Percentiles rank a stretch among this genome's conserved stretches.
Evolutionary conservation across 1,284 basidiomycete species (phyloP).

Genomic region (Cryptococcus sp.): DNA sequence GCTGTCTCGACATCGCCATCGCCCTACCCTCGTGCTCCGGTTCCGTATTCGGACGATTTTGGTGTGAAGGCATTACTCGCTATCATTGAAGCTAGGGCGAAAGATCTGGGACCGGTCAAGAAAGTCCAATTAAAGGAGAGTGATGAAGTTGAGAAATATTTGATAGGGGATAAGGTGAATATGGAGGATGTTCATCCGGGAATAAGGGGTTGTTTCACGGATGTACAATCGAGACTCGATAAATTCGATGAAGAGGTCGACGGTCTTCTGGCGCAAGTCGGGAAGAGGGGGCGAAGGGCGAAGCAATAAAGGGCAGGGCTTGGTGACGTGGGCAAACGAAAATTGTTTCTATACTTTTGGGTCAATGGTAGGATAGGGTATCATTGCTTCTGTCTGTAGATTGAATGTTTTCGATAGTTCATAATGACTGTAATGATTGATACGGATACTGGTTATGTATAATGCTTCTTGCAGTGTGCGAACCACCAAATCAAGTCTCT

Average conservation of each 20-base stretch:
- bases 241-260: conserved; percentile 69
- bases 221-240: conserved; percentile 66
- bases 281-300: neutral
- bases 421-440: too few species aligned
- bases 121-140: conserved; percentile 63
- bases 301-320: too few species aligned
- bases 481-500: too few species aligned
- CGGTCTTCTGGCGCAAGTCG: conserved; percentile 54
- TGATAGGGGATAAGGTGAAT: conserved; percentile 61
- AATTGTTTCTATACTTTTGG: too few species aligned
- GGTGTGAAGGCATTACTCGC: conserved; percentile 76
- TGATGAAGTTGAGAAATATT: conserved; percentile 64
- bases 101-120: conserved; percentile 29
- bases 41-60: conserved; percentile 73
- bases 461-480: too few species aligned
- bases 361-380: too few species aligned
- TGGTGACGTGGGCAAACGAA: too few species aligned
- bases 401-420: too few species aligned
- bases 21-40: conserved; percentile 37
- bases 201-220: conserved; percentile 65
- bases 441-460: too few species aligned
- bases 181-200: conserved; percentile 64
- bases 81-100: conserved; percentile 66
- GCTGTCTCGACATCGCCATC: conserved; percentile 7
- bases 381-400: too few species aligned